Base-by-base conservation (phyloP, 257 asterid genomes). In the Buddleja alternifolia region DNA sequence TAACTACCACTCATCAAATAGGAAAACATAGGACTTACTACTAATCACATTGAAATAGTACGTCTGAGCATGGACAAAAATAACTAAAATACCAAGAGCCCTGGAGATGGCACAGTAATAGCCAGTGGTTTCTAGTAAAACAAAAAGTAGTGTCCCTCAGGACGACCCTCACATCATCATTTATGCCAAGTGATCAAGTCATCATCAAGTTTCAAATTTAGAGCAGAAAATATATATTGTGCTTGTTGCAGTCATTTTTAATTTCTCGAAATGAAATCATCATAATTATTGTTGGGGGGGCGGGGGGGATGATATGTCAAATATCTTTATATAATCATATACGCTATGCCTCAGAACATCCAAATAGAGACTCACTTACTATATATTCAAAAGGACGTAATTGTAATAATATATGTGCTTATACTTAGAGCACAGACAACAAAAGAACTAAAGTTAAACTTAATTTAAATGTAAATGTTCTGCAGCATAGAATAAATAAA, bases 141-240 rank as follows among this genome's bases (percentile, higher is more conserved):
- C 41, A 52, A 50, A 71, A 61, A 36, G 46, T 34, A 65, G 58
- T 6, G 51, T 71, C 61, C 42, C 10, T 23, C 11, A 52, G 53
- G 62, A 37, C 52, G 40, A 67, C 45, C 11, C 12, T 25, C 40
- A 34, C 24, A 45, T 53, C 70, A 63, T 16, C 52, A 41, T 39
- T 14, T 16, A 14, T 21, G 37, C 50, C 40, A 66, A 47, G 17
- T 46, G 29, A 60, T 48, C 68, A 70, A 36, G 61, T 11, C 61
- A 70, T 58, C 32, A 21, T 14, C 62, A 9, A 17, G 5, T 7
- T 66, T 58, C 32, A 7, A 46, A 70, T 47, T 15, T 36, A 21
- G 4, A 21, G 54, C 50, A 72, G 60, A 60, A 65, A 25, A 46
- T 14, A 25, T 8, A 60, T 7, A 8, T 19, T 19, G 48, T 45